Evolutionary conservation across 2,329 filamentous ascomycete genomes (phyloP).

Genomic region (Aspergillus aculeatus): DNA sequence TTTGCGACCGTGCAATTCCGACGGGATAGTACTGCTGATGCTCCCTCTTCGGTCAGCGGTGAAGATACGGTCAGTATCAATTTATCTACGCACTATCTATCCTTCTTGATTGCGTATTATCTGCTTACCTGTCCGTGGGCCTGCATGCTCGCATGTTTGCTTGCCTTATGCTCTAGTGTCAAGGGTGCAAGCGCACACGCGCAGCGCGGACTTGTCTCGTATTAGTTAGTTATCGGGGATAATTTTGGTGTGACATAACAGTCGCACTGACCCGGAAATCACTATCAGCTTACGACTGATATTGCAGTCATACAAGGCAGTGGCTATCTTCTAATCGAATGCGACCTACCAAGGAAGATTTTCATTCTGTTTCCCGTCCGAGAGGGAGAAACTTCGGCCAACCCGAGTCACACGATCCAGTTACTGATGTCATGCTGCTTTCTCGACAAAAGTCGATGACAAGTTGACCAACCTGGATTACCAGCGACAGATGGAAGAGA

Average conservation of each 20-base stretch:
- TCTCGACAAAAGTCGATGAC: background rate
- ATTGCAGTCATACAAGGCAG: background rate
- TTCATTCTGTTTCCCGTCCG: background rate
- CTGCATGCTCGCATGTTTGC: background rate
- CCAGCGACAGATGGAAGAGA: background rate
- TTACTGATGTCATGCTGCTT: constrained; percentile 15
- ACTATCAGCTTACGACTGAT: background rate
- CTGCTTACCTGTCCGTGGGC: background rate
- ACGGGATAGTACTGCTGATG: constrained; percentile 4
- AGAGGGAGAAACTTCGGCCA: constrained; percentile 1
- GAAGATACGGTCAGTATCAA: background rate
- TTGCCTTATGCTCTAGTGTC: background rate
- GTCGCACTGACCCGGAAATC: background rate
- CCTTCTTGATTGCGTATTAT: no score
- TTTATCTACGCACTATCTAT: background rate
- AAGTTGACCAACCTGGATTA: background rate
- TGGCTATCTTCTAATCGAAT: background rate
- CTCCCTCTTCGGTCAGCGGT: background rate
- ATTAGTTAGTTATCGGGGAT: background rate
- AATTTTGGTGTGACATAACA: background rate
- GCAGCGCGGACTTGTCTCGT: background rate
- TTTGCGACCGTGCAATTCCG: constrained; percentile 20
- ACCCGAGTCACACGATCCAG: constrained; percentile 21
- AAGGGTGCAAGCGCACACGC: background rate
- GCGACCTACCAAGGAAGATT: background rate